Evolutionary conservation across 2,329 filamentous ascomycete species (phyloP).

Genomic region (Paecilomyces sp.): DNA sequence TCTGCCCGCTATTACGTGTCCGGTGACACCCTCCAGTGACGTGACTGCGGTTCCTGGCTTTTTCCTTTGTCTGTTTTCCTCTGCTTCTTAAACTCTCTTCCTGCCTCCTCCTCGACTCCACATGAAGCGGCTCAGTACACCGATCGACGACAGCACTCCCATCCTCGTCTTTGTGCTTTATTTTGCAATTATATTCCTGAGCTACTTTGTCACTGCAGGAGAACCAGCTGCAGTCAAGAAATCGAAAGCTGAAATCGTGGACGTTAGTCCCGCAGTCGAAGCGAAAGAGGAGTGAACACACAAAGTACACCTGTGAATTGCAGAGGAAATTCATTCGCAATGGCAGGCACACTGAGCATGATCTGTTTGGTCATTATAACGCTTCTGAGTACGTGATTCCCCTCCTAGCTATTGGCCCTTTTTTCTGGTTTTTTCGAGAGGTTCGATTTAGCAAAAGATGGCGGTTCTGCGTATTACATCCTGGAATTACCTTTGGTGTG

Average conservation of each 20-base stretch:
- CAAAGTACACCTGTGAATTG: not conserved
- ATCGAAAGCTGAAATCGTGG: constrained; percentile 6
- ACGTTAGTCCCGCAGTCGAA: not conserved
- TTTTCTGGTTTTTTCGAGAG: not conserved
- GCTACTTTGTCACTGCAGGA: constrained; percentile 15
- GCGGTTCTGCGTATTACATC: not conserved
- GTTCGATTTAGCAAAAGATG: not conserved
- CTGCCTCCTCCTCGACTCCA: not conserved
- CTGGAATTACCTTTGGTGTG: not conserved
- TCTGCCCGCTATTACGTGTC: not conserved
- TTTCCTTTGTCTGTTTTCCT: not conserved
- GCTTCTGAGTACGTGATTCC: not conserved
- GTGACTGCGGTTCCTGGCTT: not conserved
- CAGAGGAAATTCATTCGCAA: not conserved
- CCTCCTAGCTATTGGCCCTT: not conserved
- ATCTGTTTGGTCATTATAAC: not conserved
- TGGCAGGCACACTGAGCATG: not conserved
- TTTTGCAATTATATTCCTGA: constrained; percentile 18
- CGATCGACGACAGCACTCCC: constrained; percentile 17
- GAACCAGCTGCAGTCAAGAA: constrained; percentile 5
- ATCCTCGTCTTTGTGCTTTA: constrained; percentile 21
- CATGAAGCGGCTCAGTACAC: constrained; percentile 18
- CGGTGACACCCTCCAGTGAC: not conserved
- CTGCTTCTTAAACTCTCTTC: not conserved
- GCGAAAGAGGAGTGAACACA: not conserved